These are phyloP conservation scores for Pycnococcus provasolii DNA, from an alignment of 139 green algal species.

Conservation along the genomic window DNA sequence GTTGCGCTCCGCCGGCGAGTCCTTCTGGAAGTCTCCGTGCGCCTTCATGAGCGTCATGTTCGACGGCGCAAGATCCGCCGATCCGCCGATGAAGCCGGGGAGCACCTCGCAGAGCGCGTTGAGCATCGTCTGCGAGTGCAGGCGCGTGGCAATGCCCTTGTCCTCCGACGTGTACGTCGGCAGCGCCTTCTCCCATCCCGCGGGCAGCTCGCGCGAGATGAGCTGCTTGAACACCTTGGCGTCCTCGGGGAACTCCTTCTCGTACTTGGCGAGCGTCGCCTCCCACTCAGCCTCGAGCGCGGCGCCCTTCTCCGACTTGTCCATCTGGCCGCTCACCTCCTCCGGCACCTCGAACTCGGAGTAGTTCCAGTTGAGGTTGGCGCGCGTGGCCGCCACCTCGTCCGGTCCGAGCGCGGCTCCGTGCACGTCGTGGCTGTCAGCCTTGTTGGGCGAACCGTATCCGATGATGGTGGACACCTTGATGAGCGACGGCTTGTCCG, in stretches of 20 bases:
- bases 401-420: constrained; percentile 84
- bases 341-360: constrained; percentile 85
- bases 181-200: constrained; percentile 69
- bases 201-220: constrained; percentile 67
- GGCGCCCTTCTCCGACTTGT: constrained; percentile 42
- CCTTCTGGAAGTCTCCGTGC: constrained; percentile 97
- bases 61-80: constrained; percentile 91
- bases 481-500: constrained; percentile 93
- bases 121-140: constrained; percentile 85
- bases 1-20: constrained; percentile 82
- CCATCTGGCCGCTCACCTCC: constrained; percentile 42
- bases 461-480: constrained; percentile 92
- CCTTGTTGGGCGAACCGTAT: constrained; percentile 98
- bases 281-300: constrained; percentile 68
- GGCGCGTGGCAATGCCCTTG: constrained; percentile 86
- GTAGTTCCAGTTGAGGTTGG: constrained; percentile 89
- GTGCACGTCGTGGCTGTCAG: constrained; percentile 92
- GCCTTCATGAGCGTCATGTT: constrained; percentile 99
- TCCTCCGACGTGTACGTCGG: constrained; percentile 82
- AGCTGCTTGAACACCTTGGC: constrained; percentile 70
- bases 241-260: constrained; percentile 66
- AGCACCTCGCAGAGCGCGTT: constrained; percentile 83
- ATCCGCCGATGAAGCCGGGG: constrained; percentile 87
- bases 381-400: constrained; percentile 83
- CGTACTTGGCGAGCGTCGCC: constrained; percentile 45